Conservation (phyloP, 2,329 filamentous ascomycete species). For the Paracamarosporium sp. region DNA sequence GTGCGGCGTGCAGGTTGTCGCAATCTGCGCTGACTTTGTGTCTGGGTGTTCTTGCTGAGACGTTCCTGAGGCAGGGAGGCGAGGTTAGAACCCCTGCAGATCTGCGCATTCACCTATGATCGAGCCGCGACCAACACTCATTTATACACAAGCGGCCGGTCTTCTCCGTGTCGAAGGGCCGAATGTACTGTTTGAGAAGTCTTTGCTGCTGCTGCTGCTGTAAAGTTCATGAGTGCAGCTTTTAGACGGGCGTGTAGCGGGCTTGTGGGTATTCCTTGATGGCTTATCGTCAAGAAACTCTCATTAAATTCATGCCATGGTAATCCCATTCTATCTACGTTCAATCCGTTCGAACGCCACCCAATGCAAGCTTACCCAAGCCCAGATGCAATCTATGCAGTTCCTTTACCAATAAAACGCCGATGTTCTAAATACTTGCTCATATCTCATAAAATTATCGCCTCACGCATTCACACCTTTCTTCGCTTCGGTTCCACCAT, state of each 20-base stretch:
- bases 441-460: not conserved
- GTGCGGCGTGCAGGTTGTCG: constrained; percentile 1
- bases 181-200: not conserved
- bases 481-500: constrained; percentile 17
- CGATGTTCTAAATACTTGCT: not conserved
- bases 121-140: not conserved
- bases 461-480: not conserved
- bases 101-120: not conserved
- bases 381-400: not conserved
- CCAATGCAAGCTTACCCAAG: not conserved
- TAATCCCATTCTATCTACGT: not conserved
- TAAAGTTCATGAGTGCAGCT: not conserved
- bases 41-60: constrained; percentile 12
- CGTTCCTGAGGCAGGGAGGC: constrained; percentile 10
- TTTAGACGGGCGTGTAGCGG: not conserved
- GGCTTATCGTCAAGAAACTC: too few species aligned
- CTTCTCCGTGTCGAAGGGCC: not conserved
- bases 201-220: not conserved
- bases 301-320: not conserved
- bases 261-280: too few species aligned
- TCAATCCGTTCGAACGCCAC: not conserved
- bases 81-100: constrained; percentile 4
- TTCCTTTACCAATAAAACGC: not conserved
- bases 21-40: not conserved
- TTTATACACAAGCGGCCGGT: not conserved